phyloP scores from a whole-genome alignment of 192 early-diverging fungal genomes.

The Spizellomyces sp. region DNA sequence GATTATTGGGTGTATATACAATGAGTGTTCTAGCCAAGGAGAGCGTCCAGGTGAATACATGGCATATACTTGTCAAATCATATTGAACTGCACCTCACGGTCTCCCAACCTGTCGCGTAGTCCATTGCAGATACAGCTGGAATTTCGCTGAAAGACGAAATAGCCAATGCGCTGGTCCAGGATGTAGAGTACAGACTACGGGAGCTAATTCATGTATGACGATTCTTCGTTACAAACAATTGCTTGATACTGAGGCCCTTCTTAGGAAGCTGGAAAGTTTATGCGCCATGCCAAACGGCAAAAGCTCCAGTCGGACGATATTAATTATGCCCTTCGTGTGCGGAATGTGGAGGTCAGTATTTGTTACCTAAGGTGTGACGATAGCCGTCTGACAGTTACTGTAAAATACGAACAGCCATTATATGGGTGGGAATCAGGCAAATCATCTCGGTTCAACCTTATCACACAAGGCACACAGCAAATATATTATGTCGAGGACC shows the following conservation, averaged over 20 bases:
- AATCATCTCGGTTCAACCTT: constrained; percentile 70
- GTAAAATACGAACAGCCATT: constrained; percentile 62
- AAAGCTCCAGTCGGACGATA: constrained; percentile 79
- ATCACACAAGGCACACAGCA: constrained; percentile 48
- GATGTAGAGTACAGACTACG: constrained; percentile 96
- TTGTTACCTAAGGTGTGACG: not conserved
- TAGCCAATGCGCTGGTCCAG: constrained; percentile 78
- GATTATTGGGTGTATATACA: not conserved
- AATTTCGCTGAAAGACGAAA: constrained; percentile 84
- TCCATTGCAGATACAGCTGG: constrained; percentile 82
- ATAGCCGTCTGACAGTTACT: too few relatives aligned
- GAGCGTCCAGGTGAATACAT: constrained; percentile 51
- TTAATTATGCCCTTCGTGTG: constrained; percentile 88
- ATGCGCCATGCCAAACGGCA: constrained; percentile 93
- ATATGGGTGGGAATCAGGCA: constrained; percentile 81
- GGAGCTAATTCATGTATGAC: constrained; percentile 78
- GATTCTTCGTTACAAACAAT: not conserved
- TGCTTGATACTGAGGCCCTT: not conserved
- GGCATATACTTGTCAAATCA: constrained; percentile 6
- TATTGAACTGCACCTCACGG: not conserved
- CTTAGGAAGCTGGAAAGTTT: constrained; percentile 90
- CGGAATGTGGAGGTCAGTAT: constrained; percentile 85
- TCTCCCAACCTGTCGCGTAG: constrained; percentile 4
- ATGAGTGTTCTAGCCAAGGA: constrained; percentile 58
- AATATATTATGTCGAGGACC: constrained; percentile 91